These are phyloP conservation scores for Rhodamnia rubescens DNA, from an alignment of 345 rosid genomes.

Conservation along the genomic window DNA sequence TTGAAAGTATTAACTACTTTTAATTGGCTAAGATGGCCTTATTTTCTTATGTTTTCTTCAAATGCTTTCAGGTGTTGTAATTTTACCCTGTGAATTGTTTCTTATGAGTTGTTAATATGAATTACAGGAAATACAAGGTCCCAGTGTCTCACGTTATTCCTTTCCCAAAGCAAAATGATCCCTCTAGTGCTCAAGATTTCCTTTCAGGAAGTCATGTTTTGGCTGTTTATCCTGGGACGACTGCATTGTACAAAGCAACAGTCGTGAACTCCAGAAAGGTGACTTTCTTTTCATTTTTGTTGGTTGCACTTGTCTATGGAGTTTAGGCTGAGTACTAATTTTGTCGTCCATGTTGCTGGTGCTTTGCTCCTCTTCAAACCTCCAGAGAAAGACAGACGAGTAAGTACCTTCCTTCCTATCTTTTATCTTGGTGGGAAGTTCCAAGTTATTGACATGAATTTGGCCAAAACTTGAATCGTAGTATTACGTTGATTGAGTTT, in stretches of 20 bases:
- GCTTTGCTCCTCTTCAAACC: neutral
- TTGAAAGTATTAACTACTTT: neutral
- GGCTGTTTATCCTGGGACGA: constrained; percentile 99
- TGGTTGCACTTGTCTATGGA: neutral
- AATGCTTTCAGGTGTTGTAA: neutral
- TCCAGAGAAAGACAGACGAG: constrained; percentile 87
- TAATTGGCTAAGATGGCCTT: neutral
- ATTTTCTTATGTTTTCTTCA: neutral
- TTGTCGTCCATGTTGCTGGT: constrained; percentile 2
- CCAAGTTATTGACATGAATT: too few species aligned
- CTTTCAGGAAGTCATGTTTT: constrained; percentile 62
- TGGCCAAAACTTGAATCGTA: too few species aligned
- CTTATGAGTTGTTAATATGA: neutral
- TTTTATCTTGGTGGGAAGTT: too few species aligned
- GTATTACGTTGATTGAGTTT: too few species aligned
- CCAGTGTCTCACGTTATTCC: constrained; percentile 66
- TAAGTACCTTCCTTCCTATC: constrained; percentile 19
- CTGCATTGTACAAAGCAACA: constrained; percentile 93
- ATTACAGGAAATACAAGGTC: constrained; percentile 75
- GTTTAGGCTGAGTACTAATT: neutral
- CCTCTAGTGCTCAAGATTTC: constrained; percentile 48
- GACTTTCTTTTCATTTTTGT: neutral
- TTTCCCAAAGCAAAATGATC: constrained; percentile 74
- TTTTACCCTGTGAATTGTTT: neutral
- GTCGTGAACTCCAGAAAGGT: constrained; percentile 74